Evolutionary conservation across 108 stramenopile genomes (phyloP).

Genomic region (Ochromonas danica): DNA sequence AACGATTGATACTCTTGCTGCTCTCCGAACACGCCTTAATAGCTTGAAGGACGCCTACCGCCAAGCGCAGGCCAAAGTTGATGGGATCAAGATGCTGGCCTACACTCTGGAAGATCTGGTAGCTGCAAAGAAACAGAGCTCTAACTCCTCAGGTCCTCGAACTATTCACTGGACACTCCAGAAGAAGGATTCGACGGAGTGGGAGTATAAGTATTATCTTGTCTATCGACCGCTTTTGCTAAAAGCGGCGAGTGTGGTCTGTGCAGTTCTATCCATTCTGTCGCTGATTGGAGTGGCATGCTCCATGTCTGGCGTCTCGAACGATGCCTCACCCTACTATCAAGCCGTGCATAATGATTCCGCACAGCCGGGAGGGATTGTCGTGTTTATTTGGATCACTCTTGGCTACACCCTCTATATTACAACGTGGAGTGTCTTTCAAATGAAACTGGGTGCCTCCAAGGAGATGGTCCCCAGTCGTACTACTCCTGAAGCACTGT

Average conservation of each 20-base stretch:
- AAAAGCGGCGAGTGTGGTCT: background rate
- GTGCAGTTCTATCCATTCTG: constrained; percentile 11
- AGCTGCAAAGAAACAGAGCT: background rate
- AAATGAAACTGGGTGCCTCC: background rate
- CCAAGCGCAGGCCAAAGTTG: constrained; percentile 18
- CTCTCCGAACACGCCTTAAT: background rate
- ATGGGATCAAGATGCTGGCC: constrained; percentile 8
- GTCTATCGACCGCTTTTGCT: background rate
- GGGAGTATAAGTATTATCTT: constrained; percentile 3
- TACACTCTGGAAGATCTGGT: constrained; percentile 20
- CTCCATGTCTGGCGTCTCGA: constrained; percentile 20
- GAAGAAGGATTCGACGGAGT: background rate
- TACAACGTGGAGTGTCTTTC: constrained; percentile 10
- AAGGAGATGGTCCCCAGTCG: constrained; percentile 11
- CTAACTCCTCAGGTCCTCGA: background rate
- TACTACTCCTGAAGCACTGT: constrained; percentile 24
- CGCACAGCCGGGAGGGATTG: background rate
- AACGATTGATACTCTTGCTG: constrained; percentile 27
- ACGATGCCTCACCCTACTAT: constrained; percentile 11
- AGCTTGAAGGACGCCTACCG: background rate
- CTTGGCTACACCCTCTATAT: constrained; percentile 25
- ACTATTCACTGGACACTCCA: constrained; percentile 2
- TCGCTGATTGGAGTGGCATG: constrained; percentile 18
- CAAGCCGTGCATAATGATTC: background rate
- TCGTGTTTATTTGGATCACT: constrained; percentile 10